Percentiles rank a stretch among this genome's conserved stretches.
These are phyloP conservation scores for Venturia asperata DNA, from an alignment of 2,329 filamentous ascomycete genomes.

Conservation along the genomic window DNA sequence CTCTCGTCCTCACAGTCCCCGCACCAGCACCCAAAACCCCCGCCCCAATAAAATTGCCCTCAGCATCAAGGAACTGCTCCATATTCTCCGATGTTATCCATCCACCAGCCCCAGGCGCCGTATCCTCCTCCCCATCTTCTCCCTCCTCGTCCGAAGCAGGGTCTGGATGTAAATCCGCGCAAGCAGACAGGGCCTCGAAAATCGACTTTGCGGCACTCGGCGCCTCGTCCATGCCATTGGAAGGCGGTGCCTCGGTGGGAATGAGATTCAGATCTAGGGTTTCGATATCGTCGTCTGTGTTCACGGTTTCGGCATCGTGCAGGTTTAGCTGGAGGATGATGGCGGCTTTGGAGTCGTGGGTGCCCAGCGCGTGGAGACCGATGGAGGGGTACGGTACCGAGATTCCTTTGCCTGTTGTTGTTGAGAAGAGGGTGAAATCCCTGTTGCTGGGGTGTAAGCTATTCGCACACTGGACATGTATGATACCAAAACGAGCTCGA, in stretches of 20 bases:
- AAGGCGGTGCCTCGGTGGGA: slow-evolving; percentile 34
- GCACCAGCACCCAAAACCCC: slow-evolving; percentile 32
- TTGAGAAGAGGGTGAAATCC: slow-evolving; percentile 58
- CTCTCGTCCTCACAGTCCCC: slow-evolving; percentile 30
- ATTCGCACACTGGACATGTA: background rate
- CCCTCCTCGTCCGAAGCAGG: slow-evolving; percentile 53
- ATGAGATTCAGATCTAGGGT: slow-evolving; percentile 62
- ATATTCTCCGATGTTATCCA: slow-evolving; percentile 94
- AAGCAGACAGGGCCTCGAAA: slow-evolving; percentile 64
- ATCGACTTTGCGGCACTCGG: slow-evolving; percentile 40
- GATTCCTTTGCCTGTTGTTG: slow-evolving; percentile 51
- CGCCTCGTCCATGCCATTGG: background rate
- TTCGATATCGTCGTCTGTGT: slow-evolving; percentile 57
- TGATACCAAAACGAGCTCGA: background rate
- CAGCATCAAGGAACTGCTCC: slow-evolving; percentile 53
- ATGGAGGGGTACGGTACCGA: slow-evolving; percentile 68
- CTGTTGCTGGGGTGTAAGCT: slow-evolving; percentile 29
- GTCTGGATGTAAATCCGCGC: slow-evolving; percentile 71
- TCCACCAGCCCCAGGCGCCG: slow-evolving; percentile 65
- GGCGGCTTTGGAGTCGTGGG: slow-evolving; percentile 32
- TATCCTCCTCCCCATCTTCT: slow-evolving; percentile 39
- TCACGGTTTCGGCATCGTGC: slow-evolving; percentile 47
- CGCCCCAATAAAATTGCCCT: slow-evolving; percentile 33
- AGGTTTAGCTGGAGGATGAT: slow-evolving; percentile 42
- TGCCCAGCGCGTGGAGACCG: slow-evolving; percentile 60